Percentiles rank a stretch among this genome's conserved stretches.
Conservation (phyloP, 1,139 yeast genomes). For the Nakaseomyces kungkrabaensis region DNA sequence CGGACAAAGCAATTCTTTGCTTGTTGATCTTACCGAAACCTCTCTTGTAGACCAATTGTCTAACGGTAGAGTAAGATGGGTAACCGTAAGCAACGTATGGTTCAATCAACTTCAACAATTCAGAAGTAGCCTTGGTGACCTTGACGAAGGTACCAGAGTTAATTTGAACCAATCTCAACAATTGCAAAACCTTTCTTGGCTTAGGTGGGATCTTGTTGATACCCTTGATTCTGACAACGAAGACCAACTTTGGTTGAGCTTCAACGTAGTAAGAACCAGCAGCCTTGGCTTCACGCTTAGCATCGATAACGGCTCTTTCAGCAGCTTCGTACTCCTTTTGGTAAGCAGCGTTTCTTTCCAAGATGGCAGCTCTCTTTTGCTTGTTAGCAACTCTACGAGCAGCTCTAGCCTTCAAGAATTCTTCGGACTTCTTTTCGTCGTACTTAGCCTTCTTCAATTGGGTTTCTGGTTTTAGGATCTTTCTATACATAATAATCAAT, state of each 20-base stretch:
- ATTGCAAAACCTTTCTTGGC: slow-evolving; percentile 99
- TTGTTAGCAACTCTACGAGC: slow-evolving; percentile 78
- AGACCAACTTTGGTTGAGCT: slow-evolving; percentile 93
- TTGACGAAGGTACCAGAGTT: slow-evolving; percentile 97
- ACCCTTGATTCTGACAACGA: slow-evolving; percentile 99
- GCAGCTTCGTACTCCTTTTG: slow-evolving; percentile 93
- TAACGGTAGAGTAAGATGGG: slow-evolving; percentile 93
- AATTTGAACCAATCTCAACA: slow-evolving; percentile 94
- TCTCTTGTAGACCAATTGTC: slow-evolving; percentile 98
- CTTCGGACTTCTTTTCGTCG: slow-evolving; percentile 76
- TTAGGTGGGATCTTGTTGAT: slow-evolving; percentile 98
- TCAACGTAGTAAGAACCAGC: slow-evolving; percentile 94
- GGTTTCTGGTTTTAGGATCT: slow-evolving; percentile 72
- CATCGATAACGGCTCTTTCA: slow-evolving; percentile 84
- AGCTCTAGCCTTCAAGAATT: slow-evolving; percentile 79
- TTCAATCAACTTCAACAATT: slow-evolving; percentile 94
- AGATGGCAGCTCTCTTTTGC: slow-evolving; percentile 91
- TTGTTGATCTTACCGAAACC: slow-evolving; percentile 99
- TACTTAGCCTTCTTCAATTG: slow-evolving; percentile 91
- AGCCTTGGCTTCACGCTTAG: slow-evolving; percentile 96
- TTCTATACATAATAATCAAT: slow-evolving; percentile 18
- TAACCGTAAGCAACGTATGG: slow-evolving; percentile 99
- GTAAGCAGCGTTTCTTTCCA: slow-evolving; percentile 97
- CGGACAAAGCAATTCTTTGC: slow-evolving; percentile 93
- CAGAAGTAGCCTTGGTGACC: slow-evolving; percentile 97